These are phyloP conservation scores for Aspergillus caelatus DNA, from an alignment of 2,329 filamentous ascomycete species.

Conservation along the genomic window DNA sequence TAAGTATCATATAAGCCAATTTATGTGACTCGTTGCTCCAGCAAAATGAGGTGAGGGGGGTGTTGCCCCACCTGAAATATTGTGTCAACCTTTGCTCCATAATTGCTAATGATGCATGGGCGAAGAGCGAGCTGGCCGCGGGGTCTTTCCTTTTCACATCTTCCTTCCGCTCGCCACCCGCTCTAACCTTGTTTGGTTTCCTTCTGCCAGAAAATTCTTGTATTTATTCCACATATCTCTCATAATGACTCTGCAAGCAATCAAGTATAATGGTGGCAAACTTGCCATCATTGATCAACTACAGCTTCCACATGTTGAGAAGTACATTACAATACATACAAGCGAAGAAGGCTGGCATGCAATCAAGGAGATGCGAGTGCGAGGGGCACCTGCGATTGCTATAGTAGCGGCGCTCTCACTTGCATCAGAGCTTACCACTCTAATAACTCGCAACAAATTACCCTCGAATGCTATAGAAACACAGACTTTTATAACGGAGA, in stretches of 20 bases:
- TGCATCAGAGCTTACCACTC: constrained; percentile 74
- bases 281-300: constrained; percentile 67
- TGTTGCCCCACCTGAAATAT: not conserved
- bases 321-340: constrained; percentile 57
- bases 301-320: constrained; percentile 61
- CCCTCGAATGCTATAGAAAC: constrained; percentile 63
- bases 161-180: not conserved
- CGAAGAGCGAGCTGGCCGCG: not conserved
- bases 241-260: constrained; percentile 61
- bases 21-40: not conserved
- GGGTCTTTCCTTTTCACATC: not conserved
- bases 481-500: constrained; percentile 68
- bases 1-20: not conserved
- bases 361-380: constrained; percentile 66
- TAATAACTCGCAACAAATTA: constrained; percentile 39
- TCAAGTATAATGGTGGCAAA: constrained; percentile 59
- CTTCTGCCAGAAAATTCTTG: not conserved
- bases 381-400: constrained; percentile 89
- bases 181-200: not conserved
- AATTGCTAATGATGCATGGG: not conserved
- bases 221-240: not conserved
- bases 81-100: not conserved
- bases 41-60: not conserved
- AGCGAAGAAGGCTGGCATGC: constrained; percentile 66
- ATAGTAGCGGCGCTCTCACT: constrained; percentile 93